Evolutionary conservation across 164 flowering plant species (phyloP).

Genomic region (Saururus chinensis): DNA sequence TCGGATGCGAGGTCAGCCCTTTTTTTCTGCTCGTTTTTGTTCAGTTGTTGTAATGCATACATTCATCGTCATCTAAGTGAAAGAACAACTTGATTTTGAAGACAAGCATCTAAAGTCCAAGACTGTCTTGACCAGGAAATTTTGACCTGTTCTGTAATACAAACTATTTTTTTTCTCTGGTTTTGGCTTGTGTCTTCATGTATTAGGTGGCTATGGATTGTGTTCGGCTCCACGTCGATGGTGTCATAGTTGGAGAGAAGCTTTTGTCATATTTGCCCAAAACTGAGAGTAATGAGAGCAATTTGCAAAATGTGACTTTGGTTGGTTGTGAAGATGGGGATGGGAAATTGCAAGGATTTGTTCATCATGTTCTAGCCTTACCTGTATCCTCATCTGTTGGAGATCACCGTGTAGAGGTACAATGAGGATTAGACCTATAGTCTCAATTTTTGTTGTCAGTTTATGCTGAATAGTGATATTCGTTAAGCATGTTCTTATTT

Average conservation of each 20-base stretch:
- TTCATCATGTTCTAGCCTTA: constrained; percentile 34
- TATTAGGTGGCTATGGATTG: constrained; percentile 35
- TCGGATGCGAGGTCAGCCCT: constrained; percentile 73
- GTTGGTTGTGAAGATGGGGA: constrained; percentile 23
- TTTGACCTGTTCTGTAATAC: neutral
- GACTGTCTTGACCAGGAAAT: neutral
- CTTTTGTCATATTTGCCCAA: constrained; percentile 19
- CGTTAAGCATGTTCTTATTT: neutral
- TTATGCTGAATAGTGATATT: neutral
- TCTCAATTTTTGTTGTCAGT: neutral
- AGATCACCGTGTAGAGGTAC: constrained; percentile 46
- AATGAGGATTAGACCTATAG: neutral
- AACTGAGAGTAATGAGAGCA: constrained; percentile 14
- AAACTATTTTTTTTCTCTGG: neutral
- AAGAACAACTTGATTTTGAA: neutral
- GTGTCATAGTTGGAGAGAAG: constrained; percentile 57
- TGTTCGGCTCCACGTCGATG: constrained; percentile 51
- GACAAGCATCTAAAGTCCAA: neutral
- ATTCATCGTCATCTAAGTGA: no score
- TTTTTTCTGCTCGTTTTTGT: no score
- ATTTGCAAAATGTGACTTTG: constrained; percentile 24
- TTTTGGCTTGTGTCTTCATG: neutral
- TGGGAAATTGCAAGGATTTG: constrained; percentile 35
- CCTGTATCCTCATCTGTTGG: constrained; percentile 27
- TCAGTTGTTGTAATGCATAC: no score